phyloP scores from a whole-genome alignment of 768 basidiomycete genomes.

The Phylloporus sp. region DNA sequence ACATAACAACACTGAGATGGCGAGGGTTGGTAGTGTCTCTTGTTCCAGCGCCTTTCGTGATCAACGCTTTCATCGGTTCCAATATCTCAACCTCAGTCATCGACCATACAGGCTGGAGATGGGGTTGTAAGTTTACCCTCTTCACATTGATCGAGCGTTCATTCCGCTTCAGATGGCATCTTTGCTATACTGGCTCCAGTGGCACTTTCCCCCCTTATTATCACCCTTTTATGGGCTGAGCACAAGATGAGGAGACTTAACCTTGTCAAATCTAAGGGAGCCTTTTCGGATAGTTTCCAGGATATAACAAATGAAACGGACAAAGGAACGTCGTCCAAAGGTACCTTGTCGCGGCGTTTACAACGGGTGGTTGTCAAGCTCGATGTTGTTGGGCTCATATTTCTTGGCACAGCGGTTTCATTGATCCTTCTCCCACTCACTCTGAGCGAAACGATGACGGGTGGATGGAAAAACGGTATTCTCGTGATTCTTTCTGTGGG shows the following conservation, averaged over 20 bases:
- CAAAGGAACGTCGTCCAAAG: too few relatives aligned
- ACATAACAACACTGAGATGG: constrained; percentile 56
- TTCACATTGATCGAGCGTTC: background rate
- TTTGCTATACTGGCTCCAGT: constrained; percentile 56
- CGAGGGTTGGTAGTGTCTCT: constrained; percentile 49
- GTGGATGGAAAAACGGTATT: constrained; percentile 44
- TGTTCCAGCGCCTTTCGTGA: constrained; percentile 49
- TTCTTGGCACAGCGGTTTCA: constrained; percentile 47
- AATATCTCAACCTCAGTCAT: constrained; percentile 50
- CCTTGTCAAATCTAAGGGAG: constrained; percentile 19
- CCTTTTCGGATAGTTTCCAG: background rate
- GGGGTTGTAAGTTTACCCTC: constrained; percentile 53
- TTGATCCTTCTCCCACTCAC: constrained; percentile 55
- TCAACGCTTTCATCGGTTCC: constrained; percentile 63
- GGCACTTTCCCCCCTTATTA: constrained; percentile 48
- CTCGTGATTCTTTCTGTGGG: background rate
- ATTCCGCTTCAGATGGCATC: constrained; percentile 42
- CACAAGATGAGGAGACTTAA: constrained; percentile 41
- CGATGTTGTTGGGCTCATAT: constrained; percentile 48
- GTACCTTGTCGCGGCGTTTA: constrained; percentile 4
- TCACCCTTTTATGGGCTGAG: constrained; percentile 55
- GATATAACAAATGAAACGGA: background rate
- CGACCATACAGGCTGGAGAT: constrained; percentile 55
- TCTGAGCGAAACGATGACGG: constrained; percentile 36
- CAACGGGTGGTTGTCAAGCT: constrained; percentile 33